Evolutionary conservation across 1,284 basidiomycete genomes (phyloP).

Genomic region (Paramarasmius palmivorus): DNA sequence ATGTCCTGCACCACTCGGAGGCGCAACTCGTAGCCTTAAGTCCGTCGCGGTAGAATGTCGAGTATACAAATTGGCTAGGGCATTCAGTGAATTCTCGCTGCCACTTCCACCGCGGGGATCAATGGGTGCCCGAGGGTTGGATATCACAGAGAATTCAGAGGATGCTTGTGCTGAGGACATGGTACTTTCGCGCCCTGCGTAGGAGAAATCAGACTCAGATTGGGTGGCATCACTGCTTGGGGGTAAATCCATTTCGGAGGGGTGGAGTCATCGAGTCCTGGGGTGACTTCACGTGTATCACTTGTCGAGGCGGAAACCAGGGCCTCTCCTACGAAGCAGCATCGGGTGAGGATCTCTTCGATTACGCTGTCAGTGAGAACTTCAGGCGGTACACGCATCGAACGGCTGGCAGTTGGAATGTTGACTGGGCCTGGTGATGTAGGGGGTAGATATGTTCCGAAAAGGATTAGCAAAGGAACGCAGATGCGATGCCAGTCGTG

Average conservation of each 20-base stretch:
- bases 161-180: slow-evolving; percentile 47
- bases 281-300: slow-evolving; percentile 42
- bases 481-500: slow-evolving; percentile 73
- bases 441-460: slow-evolving; percentile 78
- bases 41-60: slow-evolving; percentile 75
- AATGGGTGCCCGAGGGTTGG: slow-evolving; percentile 33
- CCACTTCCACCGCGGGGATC: slow-evolving; percentile 25
- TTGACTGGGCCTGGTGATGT: slow-evolving; percentile 65
- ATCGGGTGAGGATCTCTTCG: slow-evolving; percentile 82
- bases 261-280: slow-evolving; percentile 40
- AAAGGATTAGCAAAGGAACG: slow-evolving; percentile 77
- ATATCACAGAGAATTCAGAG: slow-evolving; percentile 60
- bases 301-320: slow-evolving; percentile 37
- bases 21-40: slow-evolving; percentile 63
- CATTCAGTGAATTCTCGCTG: slow-evolving; percentile 60
- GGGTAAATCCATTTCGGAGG: slow-evolving; percentile 54
- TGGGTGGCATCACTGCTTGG: slow-evolving; percentile 52
- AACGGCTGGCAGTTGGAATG: slow-evolving; percentile 60
- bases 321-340: slow-evolving; percentile 73
- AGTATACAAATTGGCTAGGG: slow-evolving; percentile 66
- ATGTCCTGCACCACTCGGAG: slow-evolving; percentile 60
- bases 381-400: slow-evolving; percentile 70
- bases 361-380: slow-evolving; percentile 73
- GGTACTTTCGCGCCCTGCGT: slow-evolving; percentile 50
- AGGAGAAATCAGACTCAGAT: slow-evolving; percentile 68